Base-by-base conservation (phyloP, 345 rosid genomes). In the Sisymbrium altissimum region DNA sequence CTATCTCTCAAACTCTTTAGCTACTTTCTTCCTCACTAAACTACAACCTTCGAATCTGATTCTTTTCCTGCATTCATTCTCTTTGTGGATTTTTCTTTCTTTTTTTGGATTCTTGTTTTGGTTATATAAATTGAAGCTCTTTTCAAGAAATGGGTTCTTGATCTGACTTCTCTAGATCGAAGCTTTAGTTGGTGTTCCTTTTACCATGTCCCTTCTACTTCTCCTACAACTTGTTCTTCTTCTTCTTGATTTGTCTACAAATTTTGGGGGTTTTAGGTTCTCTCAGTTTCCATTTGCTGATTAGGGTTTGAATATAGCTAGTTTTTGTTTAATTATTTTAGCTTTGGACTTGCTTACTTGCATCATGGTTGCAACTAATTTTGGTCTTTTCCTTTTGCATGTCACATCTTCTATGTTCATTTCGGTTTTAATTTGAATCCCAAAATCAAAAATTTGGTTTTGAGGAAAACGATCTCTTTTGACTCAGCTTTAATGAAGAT, bases 311-410 rank as follows among this genome's bases (percentile, higher is more conserved):
- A 33, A 3, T 58, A 10, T 68, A 19, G 59, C 4, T 59, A 29
- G n/a, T 59, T 58, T n/a, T 65, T 44, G 41, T 59, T 58, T n/a
- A n/a, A n/a, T n/a, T n/a, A n/a, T n/a, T n/a, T n/a, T n/a, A n/a
- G n/a, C n/a, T n/a, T n/a, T n/a, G n/a, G n/a, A n/a, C n/a, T n/a
- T n/a, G n/a, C n/a, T 72, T 54, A 14, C 39, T 55, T 54, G 30
- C 64, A 53, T 64, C 57, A 33, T 44, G 21, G 56, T 64, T 64
- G 48, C 15, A 19, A 35, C 44, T 43, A 15, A 15, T 73, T n/a
- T 21, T 55, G 15, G 40, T 19, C 10, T 25, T n/a, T 72, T 41
- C 39, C 41, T 61, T 68, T 53, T 75, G 79, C 79, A 75, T 75
- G 79, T 68, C 74, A 60, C 69, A 61, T 23, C 39, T 52, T 41